Conservation (phyloP, 2,329 filamentous ascomycete species). For the Metarhizium rileyi region DNA sequence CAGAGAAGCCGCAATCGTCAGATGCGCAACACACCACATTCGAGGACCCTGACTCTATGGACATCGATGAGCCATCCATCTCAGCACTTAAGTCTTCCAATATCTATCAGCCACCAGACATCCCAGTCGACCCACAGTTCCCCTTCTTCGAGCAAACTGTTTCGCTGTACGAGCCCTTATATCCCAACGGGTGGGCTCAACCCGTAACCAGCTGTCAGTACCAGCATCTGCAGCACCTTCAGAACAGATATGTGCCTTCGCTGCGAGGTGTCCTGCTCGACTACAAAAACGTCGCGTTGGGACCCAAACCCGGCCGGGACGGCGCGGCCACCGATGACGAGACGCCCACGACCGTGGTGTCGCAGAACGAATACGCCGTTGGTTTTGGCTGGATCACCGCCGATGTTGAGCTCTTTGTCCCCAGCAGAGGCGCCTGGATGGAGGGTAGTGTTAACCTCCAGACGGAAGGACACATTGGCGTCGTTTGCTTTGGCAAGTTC, state of each 20-base stretch:
- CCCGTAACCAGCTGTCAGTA: constrained; percentile 62
- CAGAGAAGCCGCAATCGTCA: not conserved
- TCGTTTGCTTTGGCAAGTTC: constrained; percentile 86
- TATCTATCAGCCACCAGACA: constrained; percentile 28
- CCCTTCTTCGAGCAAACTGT: constrained; percentile 73
- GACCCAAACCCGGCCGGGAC: constrained; percentile 44
- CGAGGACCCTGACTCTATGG: constrained; percentile 25
- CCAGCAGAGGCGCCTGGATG: constrained; percentile 61
- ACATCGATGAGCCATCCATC: constrained; percentile 25
- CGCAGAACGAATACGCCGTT: constrained; percentile 73
- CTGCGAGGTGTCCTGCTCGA: constrained; percentile 66
- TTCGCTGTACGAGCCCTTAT: constrained; percentile 70
- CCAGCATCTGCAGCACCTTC: constrained; percentile 64
- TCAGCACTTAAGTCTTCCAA: constrained; percentile 16
- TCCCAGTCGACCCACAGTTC: constrained; percentile 37
- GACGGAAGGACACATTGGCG: constrained; percentile 78
- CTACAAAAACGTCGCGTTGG: constrained; percentile 60
- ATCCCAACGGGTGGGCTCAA: constrained; percentile 58
- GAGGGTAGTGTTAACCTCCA: constrained; percentile 79
- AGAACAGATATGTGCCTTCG: constrained; percentile 66
- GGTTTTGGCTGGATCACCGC: constrained; percentile 83
- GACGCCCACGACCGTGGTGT: constrained; percentile 36
- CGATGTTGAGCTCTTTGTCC: constrained; percentile 76
- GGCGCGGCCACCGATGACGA: constrained; percentile 39
- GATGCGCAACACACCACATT: not conserved